Conservation (phyloP, 139 green algal species). For the Chlamydomonas sp. region DNA sequence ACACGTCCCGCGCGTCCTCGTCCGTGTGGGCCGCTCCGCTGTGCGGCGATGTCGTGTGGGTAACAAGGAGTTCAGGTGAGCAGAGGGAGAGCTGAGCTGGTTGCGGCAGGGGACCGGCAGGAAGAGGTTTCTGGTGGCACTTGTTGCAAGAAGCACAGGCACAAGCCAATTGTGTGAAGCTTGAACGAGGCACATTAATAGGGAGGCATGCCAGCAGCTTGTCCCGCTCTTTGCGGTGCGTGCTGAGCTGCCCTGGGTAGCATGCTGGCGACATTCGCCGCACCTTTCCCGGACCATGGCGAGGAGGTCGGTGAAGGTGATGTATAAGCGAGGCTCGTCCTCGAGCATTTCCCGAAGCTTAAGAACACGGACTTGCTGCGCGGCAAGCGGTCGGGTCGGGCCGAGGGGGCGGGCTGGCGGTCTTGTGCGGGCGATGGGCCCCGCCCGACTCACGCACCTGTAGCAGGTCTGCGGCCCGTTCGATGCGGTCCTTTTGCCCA, state of each 20-base stretch:
- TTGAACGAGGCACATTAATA: too few species aligned
- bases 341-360: conserved; percentile 22
- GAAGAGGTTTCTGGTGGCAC: too few species aligned
- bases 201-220: too few species aligned
- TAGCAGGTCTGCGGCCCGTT: neutral
- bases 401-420: neutral
- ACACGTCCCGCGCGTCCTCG: conserved; percentile 15
- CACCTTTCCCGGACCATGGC: conserved; percentile 5
- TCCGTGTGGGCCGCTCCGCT: conserved; percentile 5
- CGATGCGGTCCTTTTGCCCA: too few species aligned
- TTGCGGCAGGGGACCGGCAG: too few species aligned
- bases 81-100: too few species aligned
- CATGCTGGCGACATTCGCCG: neutral
- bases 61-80: too few species aligned
- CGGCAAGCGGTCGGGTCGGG: neutral
- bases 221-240: too few species aligned
- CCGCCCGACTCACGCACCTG: neutral
- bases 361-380: conserved; percentile 3
- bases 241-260: too few species aligned
- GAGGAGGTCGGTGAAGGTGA: neutral
- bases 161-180: too few species aligned
- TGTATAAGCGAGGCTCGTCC: neutral
- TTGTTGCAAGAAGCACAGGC: too few species aligned
- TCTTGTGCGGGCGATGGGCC: neutral
- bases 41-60: neutral